phyloP scores from a whole-genome alignment of 345 rosid genomes.

The Clarkia xantiana region DNA sequence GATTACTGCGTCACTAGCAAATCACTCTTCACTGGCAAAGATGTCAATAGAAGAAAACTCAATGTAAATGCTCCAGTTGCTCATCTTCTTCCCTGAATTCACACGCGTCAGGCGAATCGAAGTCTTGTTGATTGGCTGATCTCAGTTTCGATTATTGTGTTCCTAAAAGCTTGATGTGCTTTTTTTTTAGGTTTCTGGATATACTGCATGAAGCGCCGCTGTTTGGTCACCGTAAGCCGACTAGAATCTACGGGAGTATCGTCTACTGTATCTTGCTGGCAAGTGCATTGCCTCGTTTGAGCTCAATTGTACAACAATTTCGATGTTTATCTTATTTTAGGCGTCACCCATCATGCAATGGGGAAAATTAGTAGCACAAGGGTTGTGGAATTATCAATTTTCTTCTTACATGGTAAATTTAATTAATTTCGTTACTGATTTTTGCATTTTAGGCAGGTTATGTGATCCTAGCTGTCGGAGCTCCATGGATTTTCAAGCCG shows the following conservation, averaged over 20 bases:
- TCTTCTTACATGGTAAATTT: too few species aligned
- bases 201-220: slow-evolving; percentile 89
- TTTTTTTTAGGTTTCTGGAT: slow-evolving; percentile 57
- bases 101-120: neutral
- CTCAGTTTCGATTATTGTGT: neutral
- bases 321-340: neutral
- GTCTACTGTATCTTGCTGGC: slow-evolving; percentile 55
- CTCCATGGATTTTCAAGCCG: slow-evolving; percentile 53
- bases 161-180: neutral
- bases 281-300: slow-evolving; percentile 18
- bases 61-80: slow-evolving; percentile 22
- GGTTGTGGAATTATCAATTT: too few species aligned
- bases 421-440: slow-evolving; percentile 3
- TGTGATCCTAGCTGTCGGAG: slow-evolving; percentile 54
- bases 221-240: slow-evolving; percentile 80
- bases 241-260: slow-evolving; percentile 60
- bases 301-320: neutral
- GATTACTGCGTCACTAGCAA: too few species aligned
- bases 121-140: neutral
- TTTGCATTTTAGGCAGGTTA: slow-evolving; percentile 54
- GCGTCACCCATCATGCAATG: too few species aligned
- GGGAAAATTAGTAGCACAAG: too few species aligned
- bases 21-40: slow-evolving; percentile 27
- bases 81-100: too few species aligned
- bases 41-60: slow-evolving; percentile 43